Evolutionary conservation across 2,329 filamentous ascomycete genomes (phyloP).

Genomic region (Harringtonia lauricola): DNA sequence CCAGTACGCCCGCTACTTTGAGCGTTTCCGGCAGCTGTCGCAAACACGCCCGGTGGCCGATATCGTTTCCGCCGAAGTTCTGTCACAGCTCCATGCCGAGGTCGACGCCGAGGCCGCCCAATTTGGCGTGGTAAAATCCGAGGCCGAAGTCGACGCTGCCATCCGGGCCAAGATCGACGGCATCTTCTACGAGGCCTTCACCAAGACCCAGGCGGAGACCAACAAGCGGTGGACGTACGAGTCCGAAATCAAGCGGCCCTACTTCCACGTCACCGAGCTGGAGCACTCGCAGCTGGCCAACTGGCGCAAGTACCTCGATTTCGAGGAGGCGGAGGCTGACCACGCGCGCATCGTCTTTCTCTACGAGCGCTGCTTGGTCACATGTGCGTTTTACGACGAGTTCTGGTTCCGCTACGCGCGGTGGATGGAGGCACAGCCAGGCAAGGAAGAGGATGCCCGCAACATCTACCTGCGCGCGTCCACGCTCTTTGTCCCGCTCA

Average conservation of each 20-base stretch:
- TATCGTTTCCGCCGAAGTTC: slow-evolving; percentile 55
- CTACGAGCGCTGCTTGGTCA: slow-evolving; percentile 89
- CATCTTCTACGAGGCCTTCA: slow-evolving; percentile 71
- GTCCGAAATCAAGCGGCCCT: slow-evolving; percentile 86
- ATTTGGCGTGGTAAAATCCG: slow-evolving; percentile 41
- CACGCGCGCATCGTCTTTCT: slow-evolving; percentile 66
- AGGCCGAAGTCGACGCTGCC: slow-evolving; percentile 74
- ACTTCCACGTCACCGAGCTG: slow-evolving; percentile 91
- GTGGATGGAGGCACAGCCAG: slow-evolving; percentile 77
- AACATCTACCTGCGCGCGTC: slow-evolving; percentile 86
- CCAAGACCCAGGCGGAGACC: slow-evolving; percentile 73
- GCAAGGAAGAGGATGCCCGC: slow-evolving; percentile 79
- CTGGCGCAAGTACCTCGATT: slow-evolving; percentile 95
- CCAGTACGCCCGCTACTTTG: slow-evolving; percentile 90
- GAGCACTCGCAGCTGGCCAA: slow-evolving; percentile 76
- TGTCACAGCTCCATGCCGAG: slow-evolving; percentile 60
- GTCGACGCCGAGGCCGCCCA: slow-evolving; percentile 53
- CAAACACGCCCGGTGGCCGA: slow-evolving; percentile 63
- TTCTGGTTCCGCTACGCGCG: slow-evolving; percentile 96
- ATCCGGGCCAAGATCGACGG: slow-evolving; percentile 69
- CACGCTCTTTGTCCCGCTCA: slow-evolving; percentile 77
- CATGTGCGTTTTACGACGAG: slow-evolving; percentile 90
- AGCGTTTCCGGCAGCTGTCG: slow-evolving; percentile 72
- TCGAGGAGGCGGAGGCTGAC: slow-evolving; percentile 78
- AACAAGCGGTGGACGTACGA: slow-evolving; percentile 93